Percentiles rank a stretch among this genome's conserved stretches.
Evolutionary conservation across 495 filamentous ascomycete genomes (phyloP).

Genomic region (Pseudevernia furfuracea): DNA sequence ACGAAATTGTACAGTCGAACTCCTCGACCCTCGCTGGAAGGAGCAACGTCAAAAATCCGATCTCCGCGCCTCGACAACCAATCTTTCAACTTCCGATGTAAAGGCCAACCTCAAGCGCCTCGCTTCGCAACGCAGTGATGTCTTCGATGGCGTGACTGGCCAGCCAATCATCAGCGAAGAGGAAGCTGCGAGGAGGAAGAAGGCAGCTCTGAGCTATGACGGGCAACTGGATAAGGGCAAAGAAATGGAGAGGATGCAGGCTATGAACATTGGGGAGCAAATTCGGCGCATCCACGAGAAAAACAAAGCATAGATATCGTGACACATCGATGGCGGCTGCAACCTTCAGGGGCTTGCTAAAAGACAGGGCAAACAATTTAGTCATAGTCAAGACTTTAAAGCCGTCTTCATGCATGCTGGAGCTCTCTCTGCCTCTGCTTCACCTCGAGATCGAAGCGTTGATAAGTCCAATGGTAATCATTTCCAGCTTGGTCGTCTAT

Average conservation of each 20-base stretch:
- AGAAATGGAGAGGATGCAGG: slow-evolving; percentile 28
- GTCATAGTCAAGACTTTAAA: not conserved
- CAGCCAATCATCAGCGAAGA: slow-evolving; percentile 57
- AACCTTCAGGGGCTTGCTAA: not conserved
- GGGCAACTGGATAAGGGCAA: slow-evolving; percentile 37
- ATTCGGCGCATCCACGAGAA: slow-evolving; percentile 43
- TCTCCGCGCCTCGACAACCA: slow-evolving; percentile 75
- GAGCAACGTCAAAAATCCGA: slow-evolving; percentile 87
- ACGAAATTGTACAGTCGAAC: slow-evolving; percentile 52
- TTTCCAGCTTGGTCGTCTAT: slow-evolving; percentile 7
- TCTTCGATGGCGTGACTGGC: slow-evolving; percentile 75
- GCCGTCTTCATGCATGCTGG: not conserved
- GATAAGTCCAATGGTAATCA: not conserved
- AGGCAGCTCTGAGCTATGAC: slow-evolving; percentile 56
- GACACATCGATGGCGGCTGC: not conserved
- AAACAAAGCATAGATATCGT: slow-evolving; percentile 24
- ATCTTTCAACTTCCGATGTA: slow-evolving; percentile 77
- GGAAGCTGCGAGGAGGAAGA: slow-evolving; percentile 70
- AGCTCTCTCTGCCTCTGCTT: not conserved
- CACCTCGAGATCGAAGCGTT: not conserved
- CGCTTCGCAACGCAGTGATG: slow-evolving; percentile 80
- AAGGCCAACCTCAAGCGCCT: slow-evolving; percentile 95
- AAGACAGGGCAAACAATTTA: not conserved
- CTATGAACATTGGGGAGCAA: slow-evolving; percentile 36
- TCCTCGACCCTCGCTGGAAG: slow-evolving; percentile 93